Conservation (phyloP, 371 early-diverging fungal species). For the Funneliformis caledonium region DNA sequence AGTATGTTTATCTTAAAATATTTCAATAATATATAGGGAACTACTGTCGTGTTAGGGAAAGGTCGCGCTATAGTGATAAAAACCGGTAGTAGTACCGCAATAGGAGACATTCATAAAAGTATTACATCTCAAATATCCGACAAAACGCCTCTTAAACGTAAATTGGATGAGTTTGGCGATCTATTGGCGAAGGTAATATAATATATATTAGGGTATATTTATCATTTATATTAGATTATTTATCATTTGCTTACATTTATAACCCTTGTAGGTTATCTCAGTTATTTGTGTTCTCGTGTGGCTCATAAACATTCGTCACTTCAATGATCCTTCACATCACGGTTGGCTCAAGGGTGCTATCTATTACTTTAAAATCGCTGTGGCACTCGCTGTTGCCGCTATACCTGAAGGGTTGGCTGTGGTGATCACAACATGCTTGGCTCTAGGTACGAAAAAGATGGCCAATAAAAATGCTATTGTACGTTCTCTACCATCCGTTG, state of each 20-base stretch:
- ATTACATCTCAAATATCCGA: slow-evolving; percentile 86
- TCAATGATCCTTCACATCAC: slow-evolving; percentile 85
- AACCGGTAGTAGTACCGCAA: slow-evolving; percentile 88
- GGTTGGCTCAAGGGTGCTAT: slow-evolving; percentile 91
- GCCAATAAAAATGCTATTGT: slow-evolving; percentile 97
- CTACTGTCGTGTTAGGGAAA: slow-evolving; percentile 93
- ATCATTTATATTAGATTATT: neutral
- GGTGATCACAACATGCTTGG: slow-evolving; percentile 96
- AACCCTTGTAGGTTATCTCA: slow-evolving; percentile 68
- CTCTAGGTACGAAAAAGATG: slow-evolving; percentile 96
- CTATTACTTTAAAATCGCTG: slow-evolving; percentile 98
- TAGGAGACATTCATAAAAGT: slow-evolving; percentile 91
- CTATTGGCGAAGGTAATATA: slow-evolving; percentile 74
- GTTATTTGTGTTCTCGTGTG: slow-evolving; percentile 96
- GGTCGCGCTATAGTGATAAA: slow-evolving; percentile 86
- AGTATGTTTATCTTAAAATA: neutral
- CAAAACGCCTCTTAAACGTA: slow-evolving; percentile 93
- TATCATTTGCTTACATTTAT: neutral
- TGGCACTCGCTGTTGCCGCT: slow-evolving; percentile 98
- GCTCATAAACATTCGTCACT: slow-evolving; percentile 96
- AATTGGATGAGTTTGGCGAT: slow-evolving; percentile 97
- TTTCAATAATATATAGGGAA: slow-evolving; percentile 58
- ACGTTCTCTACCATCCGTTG: slow-evolving; percentile 89
- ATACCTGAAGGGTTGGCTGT: slow-evolving; percentile 99
- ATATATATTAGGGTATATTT: neutral